A percentile compares a stretch with the other conserved stretches of the same genome.
Evolutionary conservation across 129 eudicot species (phyloP).

Genomic region (Cynara cardunculus): DNA sequence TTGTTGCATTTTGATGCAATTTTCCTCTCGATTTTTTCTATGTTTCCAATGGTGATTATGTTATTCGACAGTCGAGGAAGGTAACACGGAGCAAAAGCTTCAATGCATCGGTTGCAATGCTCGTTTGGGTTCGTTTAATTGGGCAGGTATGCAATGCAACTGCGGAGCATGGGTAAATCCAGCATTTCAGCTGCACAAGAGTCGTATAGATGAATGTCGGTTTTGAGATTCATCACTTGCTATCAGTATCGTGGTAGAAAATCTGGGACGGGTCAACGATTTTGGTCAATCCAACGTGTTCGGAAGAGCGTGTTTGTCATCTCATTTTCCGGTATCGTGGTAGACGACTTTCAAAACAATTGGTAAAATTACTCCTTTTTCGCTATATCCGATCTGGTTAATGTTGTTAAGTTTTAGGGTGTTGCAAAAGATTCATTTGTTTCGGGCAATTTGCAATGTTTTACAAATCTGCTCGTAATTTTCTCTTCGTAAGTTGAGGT

Average conservation of each 20-base stretch:
- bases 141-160: slow-evolving; percentile 93
- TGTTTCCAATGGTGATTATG: not conserved
- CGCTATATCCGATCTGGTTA: not conserved
- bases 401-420: not conserved
- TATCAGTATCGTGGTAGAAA: not conserved
- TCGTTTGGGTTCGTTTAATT: slow-evolving; percentile 71
- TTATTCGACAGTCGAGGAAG: slow-evolving; percentile 61
- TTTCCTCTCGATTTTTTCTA: not conserved
- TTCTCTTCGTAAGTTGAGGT: too few relatives aligned
- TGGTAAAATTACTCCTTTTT: not conserved
- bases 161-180: slow-evolving; percentile 93
- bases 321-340: not conserved
- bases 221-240: slow-evolving; percentile 14
- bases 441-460: too few relatives aligned
- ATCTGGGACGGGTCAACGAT: not conserved
- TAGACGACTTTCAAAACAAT: not conserved
- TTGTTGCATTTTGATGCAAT: not conserved
- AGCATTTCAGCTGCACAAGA: slow-evolving; percentile 87
- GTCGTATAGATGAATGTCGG: slow-evolving; percentile 61
- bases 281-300: not conserved
- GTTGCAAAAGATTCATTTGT: not conserved
- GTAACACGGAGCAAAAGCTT: slow-evolving; percentile 65
- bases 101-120: slow-evolving; percentile 80
- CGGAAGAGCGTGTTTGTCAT: not conserved
- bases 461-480: too few relatives aligned